Evolutionary conservation across 2,329 filamentous ascomycete genomes (phyloP).

Genomic region (Stylonectria norvegica): DNA sequence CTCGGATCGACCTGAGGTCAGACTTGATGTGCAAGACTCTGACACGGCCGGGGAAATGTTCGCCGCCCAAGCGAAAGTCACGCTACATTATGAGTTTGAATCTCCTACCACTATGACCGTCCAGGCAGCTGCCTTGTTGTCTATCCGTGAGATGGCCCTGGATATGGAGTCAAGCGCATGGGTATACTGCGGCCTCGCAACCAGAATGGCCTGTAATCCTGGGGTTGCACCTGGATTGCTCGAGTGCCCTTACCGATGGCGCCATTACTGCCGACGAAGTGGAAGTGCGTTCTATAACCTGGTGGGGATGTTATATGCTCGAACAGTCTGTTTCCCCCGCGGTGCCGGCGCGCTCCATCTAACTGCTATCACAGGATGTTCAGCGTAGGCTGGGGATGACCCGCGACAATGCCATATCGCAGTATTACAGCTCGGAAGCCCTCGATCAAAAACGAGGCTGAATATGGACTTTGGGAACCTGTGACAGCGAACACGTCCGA

Average conservation of each 20-base stretch:
- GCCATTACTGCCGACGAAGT: neutral
- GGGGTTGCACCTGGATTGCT: conserved; percentile 8
- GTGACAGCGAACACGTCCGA: neutral
- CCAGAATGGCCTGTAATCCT: conserved; percentile 13
- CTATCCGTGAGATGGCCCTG: conserved; percentile 1
- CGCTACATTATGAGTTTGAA: conserved; percentile 11
- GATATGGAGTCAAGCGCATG: conserved; percentile 7
- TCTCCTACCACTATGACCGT: conserved; percentile 9
- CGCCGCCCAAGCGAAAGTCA: conserved; percentile 9
- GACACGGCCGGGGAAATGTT: conserved; percentile 11
- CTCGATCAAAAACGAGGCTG: neutral
- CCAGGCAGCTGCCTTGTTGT: conserved; percentile 9
- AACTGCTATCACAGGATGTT: neutral
- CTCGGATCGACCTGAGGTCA: conserved; percentile 6
- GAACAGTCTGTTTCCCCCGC: neutral
- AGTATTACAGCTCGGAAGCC: neutral
- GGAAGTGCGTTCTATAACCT: neutral
- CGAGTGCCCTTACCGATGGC: neutral
- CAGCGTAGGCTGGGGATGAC: neutral
- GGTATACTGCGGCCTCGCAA: conserved; percentile 10
- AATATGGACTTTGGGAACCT: neutral
- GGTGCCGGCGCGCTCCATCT: neutral
- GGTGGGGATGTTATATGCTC: neutral
- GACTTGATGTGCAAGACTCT: conserved; percentile 6
- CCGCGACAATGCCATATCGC: neutral